Conservation (phyloP, 768 basidiomycete genomes). For the Russula earlei region DNA sequence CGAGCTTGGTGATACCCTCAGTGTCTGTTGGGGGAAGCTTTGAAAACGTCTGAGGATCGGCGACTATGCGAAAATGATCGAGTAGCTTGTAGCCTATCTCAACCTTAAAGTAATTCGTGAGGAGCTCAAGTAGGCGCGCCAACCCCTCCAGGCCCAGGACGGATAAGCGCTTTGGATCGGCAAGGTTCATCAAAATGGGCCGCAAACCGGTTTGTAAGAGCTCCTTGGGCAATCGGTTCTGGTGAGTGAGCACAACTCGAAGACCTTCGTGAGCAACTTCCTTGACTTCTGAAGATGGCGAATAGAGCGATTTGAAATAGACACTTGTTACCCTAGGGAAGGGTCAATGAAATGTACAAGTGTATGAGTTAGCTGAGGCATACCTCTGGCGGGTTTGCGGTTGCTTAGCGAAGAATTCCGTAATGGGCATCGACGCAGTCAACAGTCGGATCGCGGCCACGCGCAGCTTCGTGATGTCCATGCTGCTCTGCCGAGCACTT, state of each 20-base stretch:
- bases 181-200: conserved; percentile 95
- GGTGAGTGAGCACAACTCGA: conserved; percentile 78
- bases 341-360: not conserved
- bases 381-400: conserved; percentile 79
- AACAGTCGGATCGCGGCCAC: conserved; percentile 90
- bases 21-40: conserved; percentile 77
- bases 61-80: conserved; percentile 90
- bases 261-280: conserved; percentile 93
- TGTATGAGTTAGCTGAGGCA: conserved; percentile 13
- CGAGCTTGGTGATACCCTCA: conserved; percentile 85
- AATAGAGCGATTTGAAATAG: conserved; percentile 98
- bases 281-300: conserved; percentile 82
- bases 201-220: conserved; percentile 90
- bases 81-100: conserved; percentile 97
- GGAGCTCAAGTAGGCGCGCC: conserved; percentile 82
- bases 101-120: conserved; percentile 99
- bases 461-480: conserved; percentile 82
- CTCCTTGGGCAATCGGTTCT: conserved; percentile 89
- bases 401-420: conserved; percentile 87
- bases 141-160: conserved; percentile 89
- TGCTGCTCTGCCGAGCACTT: conserved; percentile 63
- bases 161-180: conserved; percentile 89
- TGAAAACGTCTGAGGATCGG: conserved; percentile 79
- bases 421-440: conserved; percentile 89
- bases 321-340: conserved; percentile 73